Conservation (phyloP, 2,329 filamentous ascomycete species). For the Epichloe elymi region DNA sequence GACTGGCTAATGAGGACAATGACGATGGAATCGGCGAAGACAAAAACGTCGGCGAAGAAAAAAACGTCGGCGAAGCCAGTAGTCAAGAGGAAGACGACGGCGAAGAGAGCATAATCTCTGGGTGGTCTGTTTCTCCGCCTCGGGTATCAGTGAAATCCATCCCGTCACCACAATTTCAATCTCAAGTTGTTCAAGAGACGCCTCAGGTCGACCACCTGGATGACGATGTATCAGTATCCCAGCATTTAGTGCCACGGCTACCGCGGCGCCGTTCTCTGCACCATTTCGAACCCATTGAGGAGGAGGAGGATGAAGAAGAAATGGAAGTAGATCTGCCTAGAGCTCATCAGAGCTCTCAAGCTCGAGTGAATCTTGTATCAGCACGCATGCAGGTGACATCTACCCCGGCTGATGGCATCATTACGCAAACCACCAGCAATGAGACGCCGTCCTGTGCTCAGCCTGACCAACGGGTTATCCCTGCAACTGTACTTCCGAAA, state of each 20-base stretch:
- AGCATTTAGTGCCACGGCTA: background rate
- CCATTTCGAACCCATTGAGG: background rate
- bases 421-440: constrained; percentile 8
- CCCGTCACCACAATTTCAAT: constrained; percentile 2
- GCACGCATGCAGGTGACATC: constrained; percentile 8
- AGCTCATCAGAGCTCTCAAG: constrained; percentile 10
- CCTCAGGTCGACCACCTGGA: constrained; percentile 6
- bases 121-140: constrained; percentile 13
- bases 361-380: constrained; percentile 14
- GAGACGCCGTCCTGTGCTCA: constrained; percentile 22
- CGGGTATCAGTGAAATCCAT: background rate
- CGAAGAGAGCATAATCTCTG: background rate
- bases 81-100: background rate
- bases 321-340: constrained; percentile 20
- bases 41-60: background rate
- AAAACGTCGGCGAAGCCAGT: background rate
- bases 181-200: constrained; percentile 14
- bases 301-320: constrained; percentile 18
- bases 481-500: constrained; percentile 7
- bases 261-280: too few species aligned
- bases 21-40: background rate
- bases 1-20: background rate
- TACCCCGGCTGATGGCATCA: constrained; percentile 3
- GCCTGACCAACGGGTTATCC: constrained; percentile 12
- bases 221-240: background rate